Conservation (phyloP, 176 grass and related monocot genomes). For the Aegilops longissima region DNA sequence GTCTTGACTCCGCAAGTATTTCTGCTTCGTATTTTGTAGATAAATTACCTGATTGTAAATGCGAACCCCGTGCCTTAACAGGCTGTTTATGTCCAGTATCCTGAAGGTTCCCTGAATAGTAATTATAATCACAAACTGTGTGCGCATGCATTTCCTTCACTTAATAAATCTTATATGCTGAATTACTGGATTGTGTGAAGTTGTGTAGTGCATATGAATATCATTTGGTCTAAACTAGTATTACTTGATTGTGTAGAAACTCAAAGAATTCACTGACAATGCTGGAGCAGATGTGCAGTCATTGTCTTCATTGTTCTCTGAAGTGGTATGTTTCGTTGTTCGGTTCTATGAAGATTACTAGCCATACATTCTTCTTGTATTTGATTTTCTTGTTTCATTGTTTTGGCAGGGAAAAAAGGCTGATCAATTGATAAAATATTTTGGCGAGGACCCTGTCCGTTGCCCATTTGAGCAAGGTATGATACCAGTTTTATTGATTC, state of each 20-base stretch:
- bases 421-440: slow-evolving; percentile 89
- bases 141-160: neutral
- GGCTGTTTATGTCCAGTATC: neutral
- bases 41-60: neutral
- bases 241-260: slow-evolving; percentile 53
- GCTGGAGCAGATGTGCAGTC: slow-evolving; percentile 85
- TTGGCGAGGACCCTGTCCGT: slow-evolving; percentile 90
- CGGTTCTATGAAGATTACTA: slow-evolving; percentile 8
- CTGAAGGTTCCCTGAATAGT: slow-evolving; percentile 15
- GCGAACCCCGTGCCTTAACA: neutral
- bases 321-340: slow-evolving; percentile 64
- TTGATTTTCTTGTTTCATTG: slow-evolving; percentile 26
- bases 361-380: slow-evolving; percentile 3
- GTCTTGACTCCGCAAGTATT: neutral
- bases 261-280: slow-evolving; percentile 88
- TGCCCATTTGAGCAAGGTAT: slow-evolving; percentile 99
- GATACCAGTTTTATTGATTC: neutral
- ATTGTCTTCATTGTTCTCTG: slow-evolving; percentile 75
- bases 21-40: slow-evolving; percentile 17
- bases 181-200: neutral
- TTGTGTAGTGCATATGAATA: neutral
- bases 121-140: neutral
- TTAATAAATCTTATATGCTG: slow-evolving; percentile 19
- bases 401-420: slow-evolving; percentile 82
- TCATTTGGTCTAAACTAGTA: slow-evolving; percentile 18